Conservation (phyloP, 2,329 filamentous ascomycete genomes). For the Pseudogymnoascus sp. region DNA sequence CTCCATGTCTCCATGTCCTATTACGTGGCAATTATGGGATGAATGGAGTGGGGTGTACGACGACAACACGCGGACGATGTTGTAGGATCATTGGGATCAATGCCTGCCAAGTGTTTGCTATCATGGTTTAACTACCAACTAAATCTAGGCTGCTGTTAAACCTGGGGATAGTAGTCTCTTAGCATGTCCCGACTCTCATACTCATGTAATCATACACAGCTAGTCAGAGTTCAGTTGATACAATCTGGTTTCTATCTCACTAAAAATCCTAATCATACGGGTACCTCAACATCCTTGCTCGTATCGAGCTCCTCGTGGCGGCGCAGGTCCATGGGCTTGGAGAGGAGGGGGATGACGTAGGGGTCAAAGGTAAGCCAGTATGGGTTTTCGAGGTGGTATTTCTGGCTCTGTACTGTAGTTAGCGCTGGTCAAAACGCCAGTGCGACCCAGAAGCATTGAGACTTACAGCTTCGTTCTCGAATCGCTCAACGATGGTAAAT, state of each 20-base stretch:
- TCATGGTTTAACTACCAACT: background rate
- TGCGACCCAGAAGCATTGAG: background rate
- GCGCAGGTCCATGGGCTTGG: slow-evolving; percentile 60
- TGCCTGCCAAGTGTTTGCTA: background rate
- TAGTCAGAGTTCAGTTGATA: too few relatives aligned
- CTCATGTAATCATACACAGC: background rate
- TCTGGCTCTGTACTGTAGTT: slow-evolving; percentile 37
- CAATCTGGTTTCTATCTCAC: background rate
- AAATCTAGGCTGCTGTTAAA: background rate
- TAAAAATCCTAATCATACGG: slow-evolving; percentile 15
- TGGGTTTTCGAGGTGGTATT: slow-evolving; percentile 55
- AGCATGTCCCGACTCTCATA: background rate
- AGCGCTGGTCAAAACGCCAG: background rate
- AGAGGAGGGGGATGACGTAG: slow-evolving; percentile 61
- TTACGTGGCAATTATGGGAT: background rate
- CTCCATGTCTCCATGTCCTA: too few relatives aligned
- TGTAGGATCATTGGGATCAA: background rate
- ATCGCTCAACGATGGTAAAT: slow-evolving; percentile 70
- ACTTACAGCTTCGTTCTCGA: slow-evolving; percentile 54
- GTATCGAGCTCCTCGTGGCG: slow-evolving; percentile 60
- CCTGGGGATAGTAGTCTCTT: background rate
- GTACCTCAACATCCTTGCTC: slow-evolving; percentile 38
- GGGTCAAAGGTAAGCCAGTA: slow-evolving; percentile 72
- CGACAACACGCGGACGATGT: background rate
- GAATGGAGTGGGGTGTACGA: background rate